Base-by-base conservation (phyloP, 768 basidiomycete species). In the Leucocoprinus sp. region DNA sequence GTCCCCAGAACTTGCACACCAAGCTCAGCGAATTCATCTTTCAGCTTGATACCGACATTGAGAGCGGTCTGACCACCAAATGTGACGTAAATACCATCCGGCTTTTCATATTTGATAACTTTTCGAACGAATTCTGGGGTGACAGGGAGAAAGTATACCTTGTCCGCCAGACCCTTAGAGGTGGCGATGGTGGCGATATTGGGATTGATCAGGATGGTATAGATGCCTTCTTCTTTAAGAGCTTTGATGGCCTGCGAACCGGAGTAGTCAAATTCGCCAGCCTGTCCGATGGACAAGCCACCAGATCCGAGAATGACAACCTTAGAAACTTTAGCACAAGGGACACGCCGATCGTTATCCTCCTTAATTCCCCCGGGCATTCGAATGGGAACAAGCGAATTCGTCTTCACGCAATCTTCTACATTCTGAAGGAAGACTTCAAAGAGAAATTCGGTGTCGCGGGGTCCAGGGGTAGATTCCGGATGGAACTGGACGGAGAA, bases 401-500 rank as follows among this genome's bases (percentile, higher is more conserved):
- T 73, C 0, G 80, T 81, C 15, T 66, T 63, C 35, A 72, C 76
- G 60, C 83, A 89, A 53, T 91, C 86, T 33, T 75, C 64, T 57
- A 97, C 75, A 57, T 86, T 88, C 61, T 84, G 79, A 57, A 98
- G 79, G 76, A 99, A 99, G 24, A 93, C 92, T 50, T 98, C 93
- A 63, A 99, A 99, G 50, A 99, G 74, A 69, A 98, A 99, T 64
- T 98, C 96, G 42, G 96, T 99, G 60, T 99, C 96, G 45, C 93
- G 80, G 17, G 96, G 96, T 19, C 96, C 96, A 8, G 93, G 93
- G 2, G 88, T 90, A 23, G 89, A 91, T 64, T 99, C 96, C 18
- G 96, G 96, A 63, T 99, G 96, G 75, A 99, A 99, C 61, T 99
- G 96, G 15, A 98, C 95, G 17, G 95, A 98, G 66, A 99, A 98